Conservation (phyloP, 768 basidiomycete species). For the Cystofilobasidium capitatum region DNA sequence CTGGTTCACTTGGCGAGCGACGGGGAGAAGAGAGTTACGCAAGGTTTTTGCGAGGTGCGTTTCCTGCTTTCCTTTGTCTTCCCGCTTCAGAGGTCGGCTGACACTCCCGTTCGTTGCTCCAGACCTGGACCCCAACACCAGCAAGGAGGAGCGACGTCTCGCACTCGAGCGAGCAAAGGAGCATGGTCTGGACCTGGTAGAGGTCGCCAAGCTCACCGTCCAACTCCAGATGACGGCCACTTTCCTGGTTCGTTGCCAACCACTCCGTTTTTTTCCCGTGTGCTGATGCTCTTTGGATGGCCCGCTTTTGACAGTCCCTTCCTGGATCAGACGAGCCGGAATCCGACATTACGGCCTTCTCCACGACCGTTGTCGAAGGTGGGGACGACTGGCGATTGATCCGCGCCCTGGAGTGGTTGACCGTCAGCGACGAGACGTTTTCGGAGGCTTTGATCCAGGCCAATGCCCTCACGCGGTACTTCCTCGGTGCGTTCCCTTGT, state of each 20-base stretch:
- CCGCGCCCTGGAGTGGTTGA: constrained; percentile 89
- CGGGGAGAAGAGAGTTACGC: constrained; percentile 81
- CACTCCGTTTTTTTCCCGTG: neutral
- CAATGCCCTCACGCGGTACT: constrained; percentile 78
- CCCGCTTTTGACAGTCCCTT: constrained; percentile 28
- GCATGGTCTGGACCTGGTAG: constrained; percentile 70
- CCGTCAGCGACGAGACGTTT: constrained; percentile 62
- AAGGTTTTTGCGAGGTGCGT: constrained; percentile 59
- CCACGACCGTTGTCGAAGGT: constrained; percentile 29
- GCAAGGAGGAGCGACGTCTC: constrained; percentile 52
- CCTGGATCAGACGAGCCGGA: constrained; percentile 33
- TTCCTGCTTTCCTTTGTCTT: neutral
- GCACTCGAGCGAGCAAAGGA: constrained; percentile 68
- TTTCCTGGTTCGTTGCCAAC: constrained; percentile 43
- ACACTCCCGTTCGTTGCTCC: neutral
- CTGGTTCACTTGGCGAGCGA: constrained; percentile 79
- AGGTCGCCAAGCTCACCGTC: constrained; percentile 70
- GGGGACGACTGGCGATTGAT: constrained; percentile 47
- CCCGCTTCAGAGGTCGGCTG: neutral
- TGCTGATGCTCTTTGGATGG: neutral
- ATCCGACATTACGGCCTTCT: constrained; percentile 31
- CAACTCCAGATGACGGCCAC: constrained; percentile 47
- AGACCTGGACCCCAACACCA: constrained; percentile 39
- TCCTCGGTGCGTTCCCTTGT: constrained; percentile 56
- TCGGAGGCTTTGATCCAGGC: constrained; percentile 72